Evolutionary conservation across 1,139 yeast species (phyloP).

Genomic region (Suhomyces bokatorum): DNA sequence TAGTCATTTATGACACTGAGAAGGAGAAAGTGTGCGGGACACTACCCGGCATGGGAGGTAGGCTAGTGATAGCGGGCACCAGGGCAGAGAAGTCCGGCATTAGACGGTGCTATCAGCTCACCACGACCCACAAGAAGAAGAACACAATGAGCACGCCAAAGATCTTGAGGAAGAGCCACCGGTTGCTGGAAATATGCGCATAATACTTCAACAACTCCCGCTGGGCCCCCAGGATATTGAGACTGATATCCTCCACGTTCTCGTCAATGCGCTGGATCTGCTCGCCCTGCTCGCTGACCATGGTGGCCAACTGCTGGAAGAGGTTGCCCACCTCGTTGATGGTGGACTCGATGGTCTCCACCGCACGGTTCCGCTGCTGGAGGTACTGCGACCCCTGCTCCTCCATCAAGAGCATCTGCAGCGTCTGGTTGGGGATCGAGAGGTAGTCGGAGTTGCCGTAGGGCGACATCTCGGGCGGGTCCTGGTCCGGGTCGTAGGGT

Average conservation of each 20-base stretch:
- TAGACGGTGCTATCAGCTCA: slow-evolving; percentile 58
- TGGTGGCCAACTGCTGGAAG: slow-evolving; percentile 91
- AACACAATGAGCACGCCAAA: slow-evolving; percentile 84
- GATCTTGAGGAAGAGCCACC: slow-evolving; percentile 89
- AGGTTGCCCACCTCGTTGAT: slow-evolving; percentile 95
- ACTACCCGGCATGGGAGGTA: slow-evolving; percentile 1
- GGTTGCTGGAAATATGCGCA: slow-evolving; percentile 81
- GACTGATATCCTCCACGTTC: slow-evolving; percentile 88
- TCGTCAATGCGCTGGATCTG: slow-evolving; percentile 93
- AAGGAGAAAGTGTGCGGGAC: slow-evolving; percentile 4
- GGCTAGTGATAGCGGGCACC: too few species aligned
- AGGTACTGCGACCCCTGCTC: slow-evolving; percentile 76
- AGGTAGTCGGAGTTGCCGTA: slow-evolving; percentile 43
- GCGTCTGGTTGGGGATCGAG: slow-evolving; percentile 73
- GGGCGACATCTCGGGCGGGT: slow-evolving; percentile 29
- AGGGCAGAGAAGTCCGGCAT: too few species aligned
- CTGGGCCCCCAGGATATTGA: slow-evolving; percentile 92
- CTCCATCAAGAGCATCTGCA: slow-evolving; percentile 70
- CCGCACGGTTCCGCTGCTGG: slow-evolving; percentile 85
- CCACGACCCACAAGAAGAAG: slow-evolving; percentile 76
- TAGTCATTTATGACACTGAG: slow-evolving; percentile 5
- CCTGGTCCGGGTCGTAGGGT: slow-evolving; percentile 37
- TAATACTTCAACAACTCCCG: slow-evolving; percentile 88
- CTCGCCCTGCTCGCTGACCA: slow-evolving; percentile 98
- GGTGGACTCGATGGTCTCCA: slow-evolving; percentile 92